Evolutionary conservation across 1,284 basidiomycete genomes (phyloP).

Genomic region (Anthracocystis setariae): DNA sequence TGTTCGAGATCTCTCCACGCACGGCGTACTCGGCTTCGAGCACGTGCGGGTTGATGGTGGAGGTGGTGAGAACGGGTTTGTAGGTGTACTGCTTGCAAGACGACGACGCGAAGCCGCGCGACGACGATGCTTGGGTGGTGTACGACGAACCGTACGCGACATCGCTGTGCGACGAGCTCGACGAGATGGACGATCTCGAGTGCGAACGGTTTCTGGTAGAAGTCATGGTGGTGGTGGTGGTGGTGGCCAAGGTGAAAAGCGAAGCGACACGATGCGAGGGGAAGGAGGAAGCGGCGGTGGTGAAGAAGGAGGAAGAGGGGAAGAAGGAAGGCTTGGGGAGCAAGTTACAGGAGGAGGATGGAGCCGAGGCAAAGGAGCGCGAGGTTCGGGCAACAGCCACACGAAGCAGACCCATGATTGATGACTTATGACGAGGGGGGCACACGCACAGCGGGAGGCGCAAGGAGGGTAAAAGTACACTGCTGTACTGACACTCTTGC

Average conservation of each 20-base stretch:
- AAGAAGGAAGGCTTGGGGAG: background rate
- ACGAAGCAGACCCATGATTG: slow-evolving; percentile 32
- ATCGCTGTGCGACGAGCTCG: slow-evolving; percentile 27
- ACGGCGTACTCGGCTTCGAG: slow-evolving; percentile 94
- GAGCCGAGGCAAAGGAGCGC: slow-evolving; percentile 8
- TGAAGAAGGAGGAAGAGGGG: slow-evolving; percentile 4
- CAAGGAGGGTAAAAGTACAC: too few species aligned
- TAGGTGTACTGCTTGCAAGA: slow-evolving; percentile 69
- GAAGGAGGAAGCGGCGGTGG: slow-evolving; percentile 3
- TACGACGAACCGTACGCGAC: slow-evolving; percentile 35
- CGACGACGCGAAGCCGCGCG: slow-evolving; percentile 36
- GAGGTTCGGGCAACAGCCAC: slow-evolving; percentile 23
- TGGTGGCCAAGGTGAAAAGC: slow-evolving; percentile 14
- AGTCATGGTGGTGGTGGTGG: slow-evolving; percentile 13
- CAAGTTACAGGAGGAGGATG: slow-evolving; percentile 15
- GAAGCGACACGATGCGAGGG: slow-evolving; percentile 6
- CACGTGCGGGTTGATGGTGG: slow-evolving; percentile 79
- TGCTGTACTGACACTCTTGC: background rate
- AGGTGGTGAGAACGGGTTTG: slow-evolving; percentile 59
- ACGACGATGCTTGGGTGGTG: slow-evolving; percentile 37
- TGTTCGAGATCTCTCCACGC: slow-evolving; percentile 91
- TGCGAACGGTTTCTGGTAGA: slow-evolving; percentile 18
- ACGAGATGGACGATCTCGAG: slow-evolving; percentile 30
- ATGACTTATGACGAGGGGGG: background rate
- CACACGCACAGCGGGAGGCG: too few species aligned